Percentiles rank a stretch among this genome's conserved stretches.
These are phyloP conservation scores for Allodekkera sacchari DNA, from an alignment of 805 yeast species.

Conservation along the genomic window DNA sequence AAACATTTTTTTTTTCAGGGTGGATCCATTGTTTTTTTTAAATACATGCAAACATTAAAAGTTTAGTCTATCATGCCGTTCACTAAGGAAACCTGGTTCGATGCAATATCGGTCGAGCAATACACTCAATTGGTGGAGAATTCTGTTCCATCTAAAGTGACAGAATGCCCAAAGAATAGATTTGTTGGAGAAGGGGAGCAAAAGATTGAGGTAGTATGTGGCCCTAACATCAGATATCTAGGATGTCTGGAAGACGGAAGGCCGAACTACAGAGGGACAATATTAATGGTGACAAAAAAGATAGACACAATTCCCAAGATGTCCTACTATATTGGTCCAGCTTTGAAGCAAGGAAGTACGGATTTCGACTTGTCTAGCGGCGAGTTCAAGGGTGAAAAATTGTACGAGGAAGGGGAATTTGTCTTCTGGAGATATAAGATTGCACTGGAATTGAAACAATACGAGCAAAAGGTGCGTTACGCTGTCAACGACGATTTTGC, in stretches of 20 bases:
- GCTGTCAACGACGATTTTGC: conserved; percentile 37
- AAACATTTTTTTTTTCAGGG: too few species aligned
- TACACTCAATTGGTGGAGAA: conserved; percentile 15
- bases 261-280: conserved; percentile 55
- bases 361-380: conserved; percentile 25
- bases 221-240: conserved; percentile 67
- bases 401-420: conserved; percentile 36
- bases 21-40: too few species aligned
- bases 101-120: conserved; percentile 18
- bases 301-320: conserved; percentile 11
- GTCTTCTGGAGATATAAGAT: conserved; percentile 63
- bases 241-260: conserved; percentile 49
- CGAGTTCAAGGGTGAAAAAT: conserved; percentile 35
- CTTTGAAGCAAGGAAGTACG: conserved; percentile 9
- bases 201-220: conserved; percentile 47
- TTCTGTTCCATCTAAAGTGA: conserved; percentile 13
- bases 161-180: conserved; percentile 16
- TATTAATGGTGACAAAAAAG: conserved; percentile 55
- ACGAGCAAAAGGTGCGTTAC: conserved; percentile 61
- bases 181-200: conserved; percentile 22
- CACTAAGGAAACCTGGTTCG: conserved; percentile 19
- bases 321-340: conserved; percentile 29
- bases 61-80: too few species aligned
- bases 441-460: conserved; percentile 34
- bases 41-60: too few species aligned